Evolutionary conservation across 2,329 filamentous ascomycete species (phyloP), one percentile per base, ranked within the genome.

Genomic region (Ascochyta rabiei): DNA sequence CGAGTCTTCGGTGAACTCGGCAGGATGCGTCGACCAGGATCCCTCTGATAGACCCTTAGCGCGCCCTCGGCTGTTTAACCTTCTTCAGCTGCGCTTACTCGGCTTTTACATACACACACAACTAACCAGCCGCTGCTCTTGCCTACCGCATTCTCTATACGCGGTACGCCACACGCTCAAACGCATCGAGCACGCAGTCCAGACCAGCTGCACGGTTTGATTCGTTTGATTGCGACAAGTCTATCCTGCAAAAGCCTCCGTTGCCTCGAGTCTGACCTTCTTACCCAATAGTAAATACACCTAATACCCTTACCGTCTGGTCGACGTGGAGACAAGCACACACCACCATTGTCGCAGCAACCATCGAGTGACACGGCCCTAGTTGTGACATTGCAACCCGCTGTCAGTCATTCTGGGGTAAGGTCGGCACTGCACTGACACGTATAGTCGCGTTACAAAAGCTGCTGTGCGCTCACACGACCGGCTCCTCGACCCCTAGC

Each of bases 61-160:
- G 53, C 48, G 48, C 44, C 31, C 53, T 71, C 69, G 67, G 68
- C 58, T 66, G 58, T 65, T 61, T 67, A 56, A 47, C 68, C 60
- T 26, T 45, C 53, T 64, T 63, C 42, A 54, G 57, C 39, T 24
- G 31, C 40, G 50, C 49, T 48, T 48, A 55, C 57, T 63, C 54
- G 52, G 33, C 21, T 64, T 55, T 67, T 63, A 66, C 60, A 61
- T 54, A 61, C 35, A 44, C 61, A 40, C 7, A 43, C 54, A 55
- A 56, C 59, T 58, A 61, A 59, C 43, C 52, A 53, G 56, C 61
- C 60, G 56, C 56, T 56, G 58, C 56, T 54, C 46, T 63, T 61
- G 12, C 28, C 28, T 15, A 30, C 12, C 28, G 13, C 62, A 55
- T 62, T 52, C 55, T 49, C 43, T 49, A 48, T 38, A 47, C 52